These are phyloP conservation scores for Inosperma sp. DNA, from an alignment of 768 basidiomycete genomes.

Conservation along the genomic window DNA sequence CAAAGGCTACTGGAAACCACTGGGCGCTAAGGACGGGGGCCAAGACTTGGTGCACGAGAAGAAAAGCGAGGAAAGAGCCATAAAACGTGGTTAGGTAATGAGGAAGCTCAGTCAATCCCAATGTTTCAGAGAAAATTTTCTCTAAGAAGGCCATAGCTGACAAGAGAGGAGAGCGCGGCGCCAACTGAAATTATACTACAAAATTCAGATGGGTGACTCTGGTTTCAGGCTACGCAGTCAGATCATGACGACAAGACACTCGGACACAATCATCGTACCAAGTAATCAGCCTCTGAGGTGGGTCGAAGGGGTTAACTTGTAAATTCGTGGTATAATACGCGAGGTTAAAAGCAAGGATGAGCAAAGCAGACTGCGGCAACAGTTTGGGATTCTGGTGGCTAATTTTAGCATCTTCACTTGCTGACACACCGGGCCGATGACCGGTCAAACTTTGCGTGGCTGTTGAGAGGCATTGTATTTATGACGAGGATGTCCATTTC, in stretches of 20 bases:
- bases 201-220: background rate
- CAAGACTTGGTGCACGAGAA: conserved; percentile 50
- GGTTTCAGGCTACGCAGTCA: no score
- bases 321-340: background rate
- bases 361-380: background rate
- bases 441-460: background rate
- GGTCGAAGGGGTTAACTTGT: background rate
- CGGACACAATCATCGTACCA: no score
- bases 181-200: background rate
- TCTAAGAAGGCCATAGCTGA: conserved; percentile 17
- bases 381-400: no score
- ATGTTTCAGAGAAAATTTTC: conserved; percentile 27
- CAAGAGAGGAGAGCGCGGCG: background rate
- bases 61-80: conserved; percentile 53
- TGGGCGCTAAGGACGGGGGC: conserved; percentile 52
- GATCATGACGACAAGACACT: no score
- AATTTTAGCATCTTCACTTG: no score
- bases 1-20: conserved; percentile 49
- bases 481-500: conserved; percentile 6
- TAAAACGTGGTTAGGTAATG: conserved; percentile 52
- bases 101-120: conserved; percentile 53
- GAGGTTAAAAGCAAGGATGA: background rate
- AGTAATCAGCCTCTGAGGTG: background rate
- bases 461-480: background rate
- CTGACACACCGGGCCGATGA: background rate